Conservation (phyloP, 2,329 filamentous ascomycete species). For the Conoideocrella luteorostrata region DNA sequence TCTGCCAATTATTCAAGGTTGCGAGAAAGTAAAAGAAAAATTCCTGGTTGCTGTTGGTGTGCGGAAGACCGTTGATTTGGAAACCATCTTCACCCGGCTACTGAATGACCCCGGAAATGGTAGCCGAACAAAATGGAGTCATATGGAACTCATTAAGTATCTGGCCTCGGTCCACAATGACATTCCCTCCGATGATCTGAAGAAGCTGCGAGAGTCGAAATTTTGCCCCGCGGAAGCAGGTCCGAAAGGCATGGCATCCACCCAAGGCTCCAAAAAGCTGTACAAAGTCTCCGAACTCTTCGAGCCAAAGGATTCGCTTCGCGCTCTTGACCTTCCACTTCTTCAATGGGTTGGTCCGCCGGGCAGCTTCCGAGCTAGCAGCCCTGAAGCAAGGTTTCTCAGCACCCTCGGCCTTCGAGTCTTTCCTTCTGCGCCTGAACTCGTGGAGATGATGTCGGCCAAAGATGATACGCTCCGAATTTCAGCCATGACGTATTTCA, state of each 20-base stretch:
- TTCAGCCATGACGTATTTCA: constrained; percentile 73
- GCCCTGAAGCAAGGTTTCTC: constrained; percentile 70
- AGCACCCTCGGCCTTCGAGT: constrained; percentile 64
- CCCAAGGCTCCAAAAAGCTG: constrained; percentile 43
- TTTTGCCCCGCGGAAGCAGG: constrained; percentile 76
- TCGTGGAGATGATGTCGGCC: constrained; percentile 72
- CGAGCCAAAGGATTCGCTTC: constrained; percentile 66
- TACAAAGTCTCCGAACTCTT: constrained; percentile 76
- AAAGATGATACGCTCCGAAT: constrained; percentile 52
- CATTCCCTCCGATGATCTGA: constrained; percentile 77
- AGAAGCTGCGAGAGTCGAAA: constrained; percentile 66
- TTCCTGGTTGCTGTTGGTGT: constrained; percentile 79
- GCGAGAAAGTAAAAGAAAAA: constrained; percentile 82
- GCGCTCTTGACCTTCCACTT: constrained; percentile 65
- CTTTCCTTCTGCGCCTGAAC: constrained; percentile 63
- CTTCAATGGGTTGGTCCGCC: constrained; percentile 71
- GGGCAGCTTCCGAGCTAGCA: constrained; percentile 56
- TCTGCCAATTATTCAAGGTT: constrained; percentile 70
- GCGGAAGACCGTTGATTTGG: constrained; percentile 86
- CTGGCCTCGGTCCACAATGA: constrained; percentile 83
- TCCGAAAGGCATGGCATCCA: constrained; percentile 46
- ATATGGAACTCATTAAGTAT: constrained; percentile 92
- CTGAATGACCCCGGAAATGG: constrained; percentile 52
- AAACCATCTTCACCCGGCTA: constrained; percentile 85
- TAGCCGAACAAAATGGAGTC: constrained; percentile 71